Percentiles rank a stretch among this genome's conserved stretches.
Conservation (phyloP, 768 basidiomycete genomes). For the Lactarius evosmus region DNA sequence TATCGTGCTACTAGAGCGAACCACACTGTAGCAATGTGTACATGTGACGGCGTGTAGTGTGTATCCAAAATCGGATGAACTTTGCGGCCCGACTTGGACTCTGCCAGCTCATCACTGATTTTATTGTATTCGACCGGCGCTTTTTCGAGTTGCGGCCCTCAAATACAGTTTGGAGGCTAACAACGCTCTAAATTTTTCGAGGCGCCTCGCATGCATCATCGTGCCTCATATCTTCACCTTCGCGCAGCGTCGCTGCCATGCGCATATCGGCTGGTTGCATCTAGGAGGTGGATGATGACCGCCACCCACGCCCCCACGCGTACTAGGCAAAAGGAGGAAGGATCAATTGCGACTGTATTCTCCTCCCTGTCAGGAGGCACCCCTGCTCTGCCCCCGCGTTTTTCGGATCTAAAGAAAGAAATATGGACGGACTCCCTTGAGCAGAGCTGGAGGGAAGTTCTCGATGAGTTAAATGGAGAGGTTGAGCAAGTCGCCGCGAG, state of each 20-base stretch:
- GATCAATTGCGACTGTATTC: conserved; percentile 48
- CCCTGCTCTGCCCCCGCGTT: conserved; percentile 51
- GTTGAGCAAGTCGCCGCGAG: conserved; percentile 46
- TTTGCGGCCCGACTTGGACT: not conserved
- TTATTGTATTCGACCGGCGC: not conserved
- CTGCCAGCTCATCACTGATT: not conserved
- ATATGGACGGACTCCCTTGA: conserved; percentile 47
- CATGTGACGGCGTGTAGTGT: not conserved
- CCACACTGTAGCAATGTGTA: not conserved
- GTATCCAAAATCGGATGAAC: not conserved
- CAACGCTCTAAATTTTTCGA: not conserved
- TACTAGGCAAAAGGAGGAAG: conserved; percentile 33
- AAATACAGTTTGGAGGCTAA: not conserved
- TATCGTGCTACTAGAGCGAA: not conserved
- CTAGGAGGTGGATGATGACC: conserved; percentile 4
- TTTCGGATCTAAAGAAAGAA: conserved; percentile 55
- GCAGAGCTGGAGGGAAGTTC: conserved; percentile 54
- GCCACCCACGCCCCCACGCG: not conserved
- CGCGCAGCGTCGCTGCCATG: not conserved
- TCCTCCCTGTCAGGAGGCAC: conserved; percentile 42
- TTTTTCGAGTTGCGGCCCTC: not conserved
- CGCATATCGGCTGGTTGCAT: conserved; percentile 4
- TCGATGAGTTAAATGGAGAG: conserved; percentile 46
- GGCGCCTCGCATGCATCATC: conserved; percentile 1
- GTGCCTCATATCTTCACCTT: not conserved